A percentile compares a stretch with the other conserved stretches of the same genome.
Evolutionary conservation across 495 filamentous ascomycete species (phyloP).

Genomic region (Daldinia grandis): DNA sequence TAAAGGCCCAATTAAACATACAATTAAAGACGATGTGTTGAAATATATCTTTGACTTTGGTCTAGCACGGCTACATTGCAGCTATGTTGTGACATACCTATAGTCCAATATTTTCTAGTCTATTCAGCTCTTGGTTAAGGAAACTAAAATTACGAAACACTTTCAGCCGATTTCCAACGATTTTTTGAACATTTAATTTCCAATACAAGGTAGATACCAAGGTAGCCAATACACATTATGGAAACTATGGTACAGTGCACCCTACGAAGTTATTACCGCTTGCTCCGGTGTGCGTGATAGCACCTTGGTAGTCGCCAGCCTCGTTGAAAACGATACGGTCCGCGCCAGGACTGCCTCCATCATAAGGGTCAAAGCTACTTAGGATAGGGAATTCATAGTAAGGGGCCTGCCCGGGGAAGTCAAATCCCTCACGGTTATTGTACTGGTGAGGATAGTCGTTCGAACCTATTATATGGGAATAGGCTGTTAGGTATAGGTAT

Average conservation of each 20-base stretch:
- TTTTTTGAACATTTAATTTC: neutral
- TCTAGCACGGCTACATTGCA: neutral
- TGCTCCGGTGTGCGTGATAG: slow-evolving; percentile 76
- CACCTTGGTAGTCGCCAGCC: slow-evolving; percentile 58
- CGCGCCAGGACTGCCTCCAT: slow-evolving; percentile 71
- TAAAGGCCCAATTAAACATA: neutral
- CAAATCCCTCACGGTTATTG: slow-evolving; percentile 78
- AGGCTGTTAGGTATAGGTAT: slow-evolving; percentile 5
- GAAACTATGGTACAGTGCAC: slow-evolving; percentile 47
- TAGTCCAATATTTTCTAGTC: neutral
- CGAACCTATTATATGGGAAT: slow-evolving; percentile 21
- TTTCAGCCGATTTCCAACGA: neutral
- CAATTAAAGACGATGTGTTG: no score
- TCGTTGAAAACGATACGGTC: slow-evolving; percentile 76
- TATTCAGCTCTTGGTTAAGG: neutral
- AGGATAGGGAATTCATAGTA: slow-evolving; percentile 81
- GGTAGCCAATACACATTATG: no score
- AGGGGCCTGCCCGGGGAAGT: slow-evolving; percentile 62
- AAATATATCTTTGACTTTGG: no score
- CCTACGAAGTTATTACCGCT: slow-evolving; percentile 71
- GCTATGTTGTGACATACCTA: neutral
- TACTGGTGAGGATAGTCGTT: slow-evolving; percentile 74
- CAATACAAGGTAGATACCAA: no score
- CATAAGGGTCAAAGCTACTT: slow-evolving; percentile 60
- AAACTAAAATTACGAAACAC: no score